phyloP scores from a whole-genome alignment of 163 green algal genomes.

The Chloroidium sp. region DNA sequence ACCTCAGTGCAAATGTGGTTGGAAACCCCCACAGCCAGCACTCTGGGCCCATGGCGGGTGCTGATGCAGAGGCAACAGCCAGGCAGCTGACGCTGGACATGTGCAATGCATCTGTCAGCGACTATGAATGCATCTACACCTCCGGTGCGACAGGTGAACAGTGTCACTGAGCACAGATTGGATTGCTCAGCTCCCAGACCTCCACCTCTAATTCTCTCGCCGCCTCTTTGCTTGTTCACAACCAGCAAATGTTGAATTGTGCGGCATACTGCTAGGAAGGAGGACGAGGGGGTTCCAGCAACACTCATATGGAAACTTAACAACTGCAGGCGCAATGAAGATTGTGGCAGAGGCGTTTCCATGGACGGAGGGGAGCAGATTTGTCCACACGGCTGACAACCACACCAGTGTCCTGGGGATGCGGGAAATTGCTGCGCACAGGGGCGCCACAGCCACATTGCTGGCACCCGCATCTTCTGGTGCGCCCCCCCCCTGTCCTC shows the following conservation, averaged over 20 bases:
- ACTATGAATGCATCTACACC: constrained; percentile 73
- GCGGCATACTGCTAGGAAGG: not conserved
- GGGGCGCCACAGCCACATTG: constrained; percentile 16
- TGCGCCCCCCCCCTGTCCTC: not conserved
- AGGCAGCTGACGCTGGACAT: constrained; percentile 43
- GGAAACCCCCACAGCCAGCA: constrained; percentile 52
- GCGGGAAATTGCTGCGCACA: constrained; percentile 32
- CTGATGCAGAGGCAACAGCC: constrained; percentile 10
- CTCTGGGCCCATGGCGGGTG: constrained; percentile 4
- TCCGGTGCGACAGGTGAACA: constrained; percentile 52
- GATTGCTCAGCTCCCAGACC: not conserved
- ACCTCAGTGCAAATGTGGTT: constrained; percentile 31
- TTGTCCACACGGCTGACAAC: constrained; percentile 52
- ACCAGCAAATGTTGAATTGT: not conserved
- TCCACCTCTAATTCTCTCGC: not conserved
- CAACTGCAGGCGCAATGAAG: constrained; percentile 44
- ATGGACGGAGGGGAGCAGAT: constrained; percentile 36
- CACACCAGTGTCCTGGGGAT: constrained; percentile 81
- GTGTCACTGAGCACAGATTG: too few relatives aligned
- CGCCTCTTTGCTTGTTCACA: not conserved
- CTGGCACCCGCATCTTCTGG: not conserved
- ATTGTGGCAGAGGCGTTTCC: constrained; percentile 59
- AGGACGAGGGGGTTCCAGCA: not conserved
- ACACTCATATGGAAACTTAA: not conserved
- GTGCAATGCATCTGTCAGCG: constrained; percentile 35